These are phyloP conservation scores for Phalaenopsis equestris DNA, from an alignment of 106 monocot species.

Conservation along the genomic window DNA sequence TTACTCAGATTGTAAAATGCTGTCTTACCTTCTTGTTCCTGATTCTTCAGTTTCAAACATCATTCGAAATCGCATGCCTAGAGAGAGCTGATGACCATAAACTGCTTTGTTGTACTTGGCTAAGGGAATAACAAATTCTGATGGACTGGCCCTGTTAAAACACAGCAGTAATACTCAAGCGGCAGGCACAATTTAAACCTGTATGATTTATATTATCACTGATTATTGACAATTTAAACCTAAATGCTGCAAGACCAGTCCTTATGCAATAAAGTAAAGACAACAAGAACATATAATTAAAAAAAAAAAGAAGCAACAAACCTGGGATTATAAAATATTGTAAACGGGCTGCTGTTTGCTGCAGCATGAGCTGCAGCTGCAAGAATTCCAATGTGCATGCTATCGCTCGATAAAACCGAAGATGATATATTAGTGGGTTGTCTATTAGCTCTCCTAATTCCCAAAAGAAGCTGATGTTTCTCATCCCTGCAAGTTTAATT, in stretches of 20 bases:
- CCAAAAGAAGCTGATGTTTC: conserved; percentile 76
- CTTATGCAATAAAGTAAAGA: background rate
- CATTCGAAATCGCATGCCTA: conserved; percentile 89
- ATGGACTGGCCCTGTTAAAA: conserved; percentile 65
- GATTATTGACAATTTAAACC: background rate
- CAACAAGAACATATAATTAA: conserved; percentile 1
- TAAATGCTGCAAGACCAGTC: background rate
- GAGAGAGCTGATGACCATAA: conserved; percentile 63
- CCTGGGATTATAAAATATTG: conserved; percentile 88
- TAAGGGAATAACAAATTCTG: conserved; percentile 81
- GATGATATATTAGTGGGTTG: conserved; percentile 75
- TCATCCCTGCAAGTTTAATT: conserved; percentile 49
- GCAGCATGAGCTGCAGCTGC: conserved; percentile 90
- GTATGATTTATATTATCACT: background rate
- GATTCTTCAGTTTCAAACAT: conserved; percentile 94
- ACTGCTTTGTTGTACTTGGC: conserved; percentile 75
- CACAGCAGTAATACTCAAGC: conserved; percentile 2
- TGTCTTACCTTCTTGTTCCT: conserved; percentile 66
- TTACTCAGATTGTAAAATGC: too few species aligned
- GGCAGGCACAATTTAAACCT: background rate
- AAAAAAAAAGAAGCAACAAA: conserved; percentile 9
- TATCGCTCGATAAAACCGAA: conserved; percentile 78
- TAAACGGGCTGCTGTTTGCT: conserved; percentile 77
- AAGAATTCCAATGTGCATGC: conserved; percentile 87
- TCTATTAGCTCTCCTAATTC: conserved; percentile 77